Evolutionary conservation across 1,284 basidiomycete species (phyloP), one percentile per base, ranked within the genome.

Genomic region (Leccinum pachyderme): DNA sequence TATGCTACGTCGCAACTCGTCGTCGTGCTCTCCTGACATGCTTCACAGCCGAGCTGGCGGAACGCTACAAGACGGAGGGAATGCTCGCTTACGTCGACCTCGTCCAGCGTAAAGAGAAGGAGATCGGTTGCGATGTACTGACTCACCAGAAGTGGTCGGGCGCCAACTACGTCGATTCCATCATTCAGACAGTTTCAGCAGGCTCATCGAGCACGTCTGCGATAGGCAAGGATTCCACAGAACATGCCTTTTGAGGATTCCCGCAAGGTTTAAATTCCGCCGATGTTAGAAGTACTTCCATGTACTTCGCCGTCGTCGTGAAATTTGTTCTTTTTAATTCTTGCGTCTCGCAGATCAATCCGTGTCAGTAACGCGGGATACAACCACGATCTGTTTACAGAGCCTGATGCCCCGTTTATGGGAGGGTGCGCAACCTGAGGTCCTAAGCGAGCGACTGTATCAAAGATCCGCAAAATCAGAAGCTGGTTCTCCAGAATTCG

Each of bases 141-240:
- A 94, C 89, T 2, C 91, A 94, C 72, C 91, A 94, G 73, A 93
- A 92, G 77, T 94, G 92, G 92, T 92, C 89, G 59, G 92, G 92
- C 33, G 91, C 92, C 15, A 89, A 89, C 65, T 94, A 94, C 69
- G 83, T 93, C 56, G 92, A 95, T 73, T 77, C 86, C 48, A 89
- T 91, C 58, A 71, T 93, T 52, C 81, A 82, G 46, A 87, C 83
- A 15, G 78, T 95, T 46, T 89, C 91, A 11, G 90, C 89, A 12
- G 91, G 91, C 51, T 90, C 89, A 18, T 90, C 90, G 44, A 89
- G 84, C 64, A 93, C 92, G 3, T 91, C 87, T 35, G 82, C 89
- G 15, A 75, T 86, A 59, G 92, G 92, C 44, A 84, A 85, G 62
- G 91, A 91, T 69, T 93, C 90, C 11, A 94, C 92, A n/a, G 91